Evolutionary conservation across 2,329 filamentous ascomycete species (phyloP), one percentile per base, ranked within the genome.

Genomic region (Pseudopithomyces chartarum): DNA sequence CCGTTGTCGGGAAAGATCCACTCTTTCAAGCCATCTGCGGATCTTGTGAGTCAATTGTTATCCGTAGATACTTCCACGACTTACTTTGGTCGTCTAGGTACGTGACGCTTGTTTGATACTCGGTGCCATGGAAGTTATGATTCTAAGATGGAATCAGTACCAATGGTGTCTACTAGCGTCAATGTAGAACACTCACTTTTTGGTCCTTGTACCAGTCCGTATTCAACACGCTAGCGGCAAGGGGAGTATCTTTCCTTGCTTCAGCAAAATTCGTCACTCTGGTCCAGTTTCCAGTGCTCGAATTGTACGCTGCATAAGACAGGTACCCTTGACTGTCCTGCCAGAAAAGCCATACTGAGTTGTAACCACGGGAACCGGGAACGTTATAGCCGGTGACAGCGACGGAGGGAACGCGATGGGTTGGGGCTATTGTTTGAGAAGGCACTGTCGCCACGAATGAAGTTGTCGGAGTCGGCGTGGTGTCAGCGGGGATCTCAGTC

Each of bases 281-380:
- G 19, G 61, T 65, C 63, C 59, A 63, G 23, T 60, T 63, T 1
- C 57, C 59, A 42, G 62, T 62, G 33, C 54, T 62, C 15, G 61
- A 60, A 34, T 63, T 59, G 52, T 60, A 62, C 2, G 61, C 54
- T 15, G 57, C 50, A 7, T 59, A 46, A 26, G 57, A 59, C 45
- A 63, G 32, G 42, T 54, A 63, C 3, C 55, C 52, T n/a, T 59
- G 33, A n/a, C 26, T 56, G 29, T 59, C 54, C 46, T 63, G 59
- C 46, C 52, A 63, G 29, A 65, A 62, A 3, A 63, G 17, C 54
- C 51, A 62, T 6, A 60, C 38, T 19, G 46, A 52, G 17, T 52
- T 53, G 44, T 58, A 61, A 7, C 58, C 56, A 29, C 23, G 23
- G 7, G 45, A 20, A 29, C 58, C 62, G n/a, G 55, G 46, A 3